A percentile compares a stretch with the other conserved stretches of the same genome.
These are phyloP conservation scores for Leccinum barrowsii DNA, from an alignment of 768 basidiomycete genomes.

Conservation along the genomic window DNA sequence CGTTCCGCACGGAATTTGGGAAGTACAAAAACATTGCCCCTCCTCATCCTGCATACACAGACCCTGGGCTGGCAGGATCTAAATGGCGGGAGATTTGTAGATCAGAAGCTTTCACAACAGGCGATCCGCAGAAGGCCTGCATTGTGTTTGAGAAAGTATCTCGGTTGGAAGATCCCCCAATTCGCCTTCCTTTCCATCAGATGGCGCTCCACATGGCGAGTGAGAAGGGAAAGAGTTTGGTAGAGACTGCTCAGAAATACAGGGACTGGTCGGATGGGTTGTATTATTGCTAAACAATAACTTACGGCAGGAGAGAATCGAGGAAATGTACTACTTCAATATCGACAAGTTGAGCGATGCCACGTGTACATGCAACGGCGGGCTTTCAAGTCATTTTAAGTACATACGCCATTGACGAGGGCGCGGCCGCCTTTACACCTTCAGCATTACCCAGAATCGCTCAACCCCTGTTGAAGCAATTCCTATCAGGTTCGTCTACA, in stretches of 20 bases:
- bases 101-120: not conserved
- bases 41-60: slow-evolving; percentile 17
- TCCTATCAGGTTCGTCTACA: slow-evolving; percentile 1
- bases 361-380: not conserved
- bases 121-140: slow-evolving; percentile 22
- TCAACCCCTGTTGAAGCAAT: not conserved
- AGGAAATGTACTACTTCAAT: too few relatives aligned
- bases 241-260: slow-evolving; percentile 17
- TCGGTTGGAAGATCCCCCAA: slow-evolving; percentile 20
- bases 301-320: too few relatives aligned
- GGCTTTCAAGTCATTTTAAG: not conserved
- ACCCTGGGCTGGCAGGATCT: slow-evolving; percentile 5
- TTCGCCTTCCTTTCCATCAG: slow-evolving; percentile 20
- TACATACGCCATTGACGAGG: not conserved
- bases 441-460: not conserved
- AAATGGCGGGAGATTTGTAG: slow-evolving; percentile 2
- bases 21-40: not conserved
- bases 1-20: slow-evolving; percentile 8
- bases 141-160: slow-evolving; percentile 17
- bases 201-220: not conserved
- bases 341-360: not conserved
- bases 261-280: slow-evolving; percentile 23
- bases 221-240: slow-evolving; percentile 12
- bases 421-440: not conserved
- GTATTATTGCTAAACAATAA: slow-evolving; percentile 3